Evolutionary conservation across 73 alveolate species (phyloP), one percentile per base, ranked within the genome.

Genomic region (Paramecium caudatum): DNA sequence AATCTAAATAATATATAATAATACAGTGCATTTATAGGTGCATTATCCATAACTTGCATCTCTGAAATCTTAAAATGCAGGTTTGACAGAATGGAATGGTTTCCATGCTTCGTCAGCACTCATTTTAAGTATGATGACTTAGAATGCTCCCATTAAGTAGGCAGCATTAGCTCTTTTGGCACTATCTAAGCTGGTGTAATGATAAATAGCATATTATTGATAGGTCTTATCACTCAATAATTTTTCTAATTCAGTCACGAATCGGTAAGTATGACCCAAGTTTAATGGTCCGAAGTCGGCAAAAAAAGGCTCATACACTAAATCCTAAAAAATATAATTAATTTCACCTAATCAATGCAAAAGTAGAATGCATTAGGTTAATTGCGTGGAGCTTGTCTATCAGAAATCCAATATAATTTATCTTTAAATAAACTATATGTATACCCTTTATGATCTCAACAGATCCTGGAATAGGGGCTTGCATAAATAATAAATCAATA

Each of bases 251-350:
- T 95, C 98, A 21, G 91, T 93, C 82, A 98, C 96, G 91, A 93
- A 97, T 50, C 94, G 82, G 83, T 96, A 98, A 3, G 96, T 94
- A 62, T 87, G 90, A 2, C 97, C 99, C 16, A 97, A 84, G 83
- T 95, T 94, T 30, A 96, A 93, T 1, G 99, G 99, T 16, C 99
- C 99, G 81, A 97, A 97, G 63, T 97, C 99, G 17, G 96, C 98
- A 82, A 93, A 95, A 90, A 95, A 97, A 7, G 99, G 97, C 94
- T 95, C 98, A 90, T 97, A 97, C 30, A 95, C 95, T 39, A 97
- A 94, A 90, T 95, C 98, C 49, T 94, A 45, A 21, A 61, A 61
- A 23, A 27, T 87, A 69, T 16, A 36, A 15, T 16, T 15, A 1
- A 78, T 45, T 27, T 27, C 61, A 83, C 91, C 61, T 86, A 63